A percentile compares a stretch with the other conserved stretches of the same genome.
Conservation (phyloP, 2,329 filamentous ascomycete species). For the Diaporthe aspalathi region DNA sequence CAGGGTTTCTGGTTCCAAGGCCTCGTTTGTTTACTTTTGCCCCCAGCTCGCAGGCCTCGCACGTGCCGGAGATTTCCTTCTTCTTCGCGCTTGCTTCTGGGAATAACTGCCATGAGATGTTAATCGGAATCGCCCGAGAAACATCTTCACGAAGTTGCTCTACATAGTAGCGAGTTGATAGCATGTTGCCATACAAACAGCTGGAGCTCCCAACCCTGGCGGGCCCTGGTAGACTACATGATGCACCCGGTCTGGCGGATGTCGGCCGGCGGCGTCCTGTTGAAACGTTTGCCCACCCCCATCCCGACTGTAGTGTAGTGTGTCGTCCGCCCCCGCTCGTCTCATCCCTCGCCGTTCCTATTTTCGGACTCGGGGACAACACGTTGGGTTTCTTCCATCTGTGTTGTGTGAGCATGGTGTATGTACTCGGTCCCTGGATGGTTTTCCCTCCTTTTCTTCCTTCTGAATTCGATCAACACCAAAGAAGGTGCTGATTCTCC, state of each 20-base stretch:
- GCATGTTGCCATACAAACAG: not conserved
- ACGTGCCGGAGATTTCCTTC: constrained; percentile 1
- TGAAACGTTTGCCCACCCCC: not conserved
- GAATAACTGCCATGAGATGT: not conserved
- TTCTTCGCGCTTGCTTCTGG: not conserved
- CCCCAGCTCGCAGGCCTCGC: constrained; percentile 3
- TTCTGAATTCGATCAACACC: not conserved
- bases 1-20: constrained; percentile 6
- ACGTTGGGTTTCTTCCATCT: not conserved
- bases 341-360: not conserved
- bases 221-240: too few species aligned
- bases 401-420: not conserved
- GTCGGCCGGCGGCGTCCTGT: constrained; percentile 3
- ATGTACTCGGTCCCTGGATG: not conserved
- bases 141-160: not conserved
- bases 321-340: not conserved
- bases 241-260: not conserved
- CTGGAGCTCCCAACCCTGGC: not conserved
- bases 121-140: not conserved
- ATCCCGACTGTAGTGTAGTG: not conserved
- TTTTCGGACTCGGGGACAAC: not conserved
- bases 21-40: constrained; percentile 26
- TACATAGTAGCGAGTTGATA: not conserved
- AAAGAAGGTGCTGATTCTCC: not conserved
- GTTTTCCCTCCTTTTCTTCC: not conserved